Evolutionary conservation across 1,284 basidiomycete genomes (phyloP), one percentile per base, ranked within the genome.

Genomic region (Mycena sp.): DNA sequence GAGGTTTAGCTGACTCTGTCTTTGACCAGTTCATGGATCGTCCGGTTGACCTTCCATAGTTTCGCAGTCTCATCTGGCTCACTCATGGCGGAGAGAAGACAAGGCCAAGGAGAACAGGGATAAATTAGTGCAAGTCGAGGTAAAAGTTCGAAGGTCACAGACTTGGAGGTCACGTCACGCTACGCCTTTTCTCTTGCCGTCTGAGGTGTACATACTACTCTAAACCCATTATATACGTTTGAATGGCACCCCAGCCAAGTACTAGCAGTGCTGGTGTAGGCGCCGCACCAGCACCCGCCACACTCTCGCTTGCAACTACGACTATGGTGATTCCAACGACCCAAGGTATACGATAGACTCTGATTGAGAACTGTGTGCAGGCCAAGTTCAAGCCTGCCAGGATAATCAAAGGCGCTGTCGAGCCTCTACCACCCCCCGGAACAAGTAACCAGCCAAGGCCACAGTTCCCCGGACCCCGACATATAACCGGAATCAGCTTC

Each of bases 31-130:
- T 99, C 98, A 77, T 99, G 96, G 56, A 98, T 93, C 43, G 98
- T 99, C 72, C 94, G 84, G 79, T 96, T 96, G 67, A 99, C 96
- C 74, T 96, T 92, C 95, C 96, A 99, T 72, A 99, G 85, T 73
- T 91, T 89, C 55, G 95, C 89, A 55, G 86, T 84, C 76, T 93
- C 91, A 77, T 93, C 91, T 70, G 80, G 80, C 66, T 92, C 73
- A 41, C 51, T 60, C 61, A 66, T 62, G 6, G 30, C 37, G 32
- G 16, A 9, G n/a, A n/a, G n/a, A n/a, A n/a, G n/a, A n/a, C n/a
- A n/a, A n/a, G n/a, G n/a, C n/a, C n/a, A n/a, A n/a, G n/a, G n/a
- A n/a, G n/a, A n/a, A n/a, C n/a, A n/a, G n/a, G n/a, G n/a, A n/a
- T n/a, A n/a, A n/a, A n/a, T n/a, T n/a, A n/a, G n/a, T n/a, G n/a